Evolutionary conservation across 768 basidiomycete genomes (phyloP), one percentile per base, ranked within the genome.

Genomic region (Grammothele lineata): DNA sequence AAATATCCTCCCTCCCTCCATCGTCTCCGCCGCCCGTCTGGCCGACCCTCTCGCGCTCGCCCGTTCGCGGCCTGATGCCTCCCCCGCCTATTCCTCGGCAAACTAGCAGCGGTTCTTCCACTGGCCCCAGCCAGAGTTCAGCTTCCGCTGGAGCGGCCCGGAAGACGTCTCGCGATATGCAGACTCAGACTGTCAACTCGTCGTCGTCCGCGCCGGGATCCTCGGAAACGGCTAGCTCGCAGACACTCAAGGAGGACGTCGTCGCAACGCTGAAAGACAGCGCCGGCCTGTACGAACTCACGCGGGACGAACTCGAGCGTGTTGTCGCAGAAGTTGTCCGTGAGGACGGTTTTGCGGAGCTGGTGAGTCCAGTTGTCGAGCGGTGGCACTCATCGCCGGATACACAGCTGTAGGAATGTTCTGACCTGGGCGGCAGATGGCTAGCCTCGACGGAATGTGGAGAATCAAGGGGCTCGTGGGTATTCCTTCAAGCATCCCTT

Each of bases 331-430:
- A 80, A 22, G 73, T 87, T 19, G 71, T 88, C 15, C 75, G 79
- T 43, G 86, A 89, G 61, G 81, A 92, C 43, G 81, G 90, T 6
- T 92, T 96, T 59, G 65, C 74, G 11, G 74, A 77, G 53, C 72
- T 97, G 77, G 91, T 88, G 56, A 51, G 77, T n/a, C n/a, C n/a
- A n/a, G n/a, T 63, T 15, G 30, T 32, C 15, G 30, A 9, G 8
- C 30, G 15, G 15, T 9, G 9, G 30, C 8, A 32, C 30, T 32
- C 30, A 32, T 32, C n/a, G n/a, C n/a, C n/a, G n/a, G 30, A 9
- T 15, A 32, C 15, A 8, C 30, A 15, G 30, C 15, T 9, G 8
- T 9, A 32, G 8, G 10, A n/a, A 43, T 23, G 37, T 2, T 8
- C 11, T 32, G 18, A 19, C 10, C 22, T 32, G 9, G 30, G 15